Evolutionary conservation across 2,329 filamentous ascomycete genomes (phyloP), one percentile per base, ranked within the genome.

Genomic region (Colletotrichum costaricense): DNA sequence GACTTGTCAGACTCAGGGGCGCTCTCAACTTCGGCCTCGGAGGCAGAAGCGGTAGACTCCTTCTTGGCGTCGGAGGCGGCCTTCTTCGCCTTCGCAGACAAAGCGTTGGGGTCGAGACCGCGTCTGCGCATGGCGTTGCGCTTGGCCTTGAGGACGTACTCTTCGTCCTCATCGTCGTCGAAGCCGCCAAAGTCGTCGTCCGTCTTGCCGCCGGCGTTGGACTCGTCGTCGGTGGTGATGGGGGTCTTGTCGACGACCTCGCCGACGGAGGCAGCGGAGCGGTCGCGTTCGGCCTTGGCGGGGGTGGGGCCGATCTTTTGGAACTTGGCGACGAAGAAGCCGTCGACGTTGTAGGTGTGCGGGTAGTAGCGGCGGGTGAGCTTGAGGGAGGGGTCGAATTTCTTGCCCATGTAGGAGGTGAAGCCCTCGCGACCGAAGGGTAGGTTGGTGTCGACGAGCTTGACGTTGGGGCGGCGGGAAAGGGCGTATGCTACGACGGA

Each of bases 251-350:
- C 93, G 22, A 93, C 81, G 69, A 89, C 82, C 58, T 88, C 86
- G 30, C 35, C 69, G 60, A 86, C 84, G 49, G 85, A 80, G 46
- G 77, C 77, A 63, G 73, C 76, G 16, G 76, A 69, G 30, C 72
- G 67, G 57, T 77, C 77, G 67, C 78, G 79, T 67, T 69, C 73
- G 58, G 75, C 75, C 74, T 89, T 90, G 69, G 88, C 84, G 1
- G 94, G 92, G 54, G 93, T 94, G 3, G 94, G 93, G 0, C 91
- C 96, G 19, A 91, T 91, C 89, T 99, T 99, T 84, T 97, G 95
- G 85, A 99, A 93, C 84, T 99, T 99, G 79, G 95, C 94, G 74
- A 99, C 97, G 82, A 95, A 99, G 91, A 99, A 99, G 76, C 97
- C 97, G 82, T 98, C 97, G 42, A 99, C 95, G 85, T 98, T 98